phyloP scores from a whole-genome alignment of 306 rosid genomes.

The Citrullus mucosospermus region DNA sequence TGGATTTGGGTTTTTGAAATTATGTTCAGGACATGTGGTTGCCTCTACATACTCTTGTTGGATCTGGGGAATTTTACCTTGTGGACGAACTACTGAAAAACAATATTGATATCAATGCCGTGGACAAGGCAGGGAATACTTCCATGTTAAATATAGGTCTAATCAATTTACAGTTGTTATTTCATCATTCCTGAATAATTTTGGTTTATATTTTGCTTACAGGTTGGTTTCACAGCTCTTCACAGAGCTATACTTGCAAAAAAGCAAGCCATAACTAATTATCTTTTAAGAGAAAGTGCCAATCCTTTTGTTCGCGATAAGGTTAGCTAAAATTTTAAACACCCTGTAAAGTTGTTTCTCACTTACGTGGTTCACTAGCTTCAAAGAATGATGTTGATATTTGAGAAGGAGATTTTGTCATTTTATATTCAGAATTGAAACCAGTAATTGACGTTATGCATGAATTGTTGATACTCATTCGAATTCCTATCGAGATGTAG shows the following conservation, averaged over 20 bases:
- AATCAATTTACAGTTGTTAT: neutral
- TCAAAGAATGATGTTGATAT: neutral
- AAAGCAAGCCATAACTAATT: constrained; percentile 68
- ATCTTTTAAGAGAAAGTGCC: constrained; percentile 72
- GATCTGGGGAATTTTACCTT: constrained; percentile 70
- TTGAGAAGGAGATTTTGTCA: neutral
- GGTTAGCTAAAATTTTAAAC: constrained; percentile 34
- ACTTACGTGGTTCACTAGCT: neutral
- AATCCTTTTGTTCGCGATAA: constrained; percentile 71
- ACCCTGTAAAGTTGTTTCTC: neutral
- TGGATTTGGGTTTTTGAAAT: neutral
- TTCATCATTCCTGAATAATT: neutral
- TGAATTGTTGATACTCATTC: neutral
- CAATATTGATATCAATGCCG: constrained; percentile 60
- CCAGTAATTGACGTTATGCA: neutral
- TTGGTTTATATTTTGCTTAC: constrained; percentile 12
- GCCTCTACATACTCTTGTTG: constrained; percentile 78
- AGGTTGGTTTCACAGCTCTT: constrained; percentile 83
- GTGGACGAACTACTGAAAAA: constrained; percentile 60
- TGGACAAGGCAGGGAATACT: constrained; percentile 49
- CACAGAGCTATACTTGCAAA: constrained; percentile 74
- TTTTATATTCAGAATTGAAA: neutral
- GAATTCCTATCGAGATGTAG: neutral
- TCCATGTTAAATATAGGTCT: neutral
- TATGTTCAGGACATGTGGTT: constrained; percentile 69